Evolutionary conservation across 2,329 filamentous ascomycete species (phyloP).

Genomic region (Diaporthe helianthi): DNA sequence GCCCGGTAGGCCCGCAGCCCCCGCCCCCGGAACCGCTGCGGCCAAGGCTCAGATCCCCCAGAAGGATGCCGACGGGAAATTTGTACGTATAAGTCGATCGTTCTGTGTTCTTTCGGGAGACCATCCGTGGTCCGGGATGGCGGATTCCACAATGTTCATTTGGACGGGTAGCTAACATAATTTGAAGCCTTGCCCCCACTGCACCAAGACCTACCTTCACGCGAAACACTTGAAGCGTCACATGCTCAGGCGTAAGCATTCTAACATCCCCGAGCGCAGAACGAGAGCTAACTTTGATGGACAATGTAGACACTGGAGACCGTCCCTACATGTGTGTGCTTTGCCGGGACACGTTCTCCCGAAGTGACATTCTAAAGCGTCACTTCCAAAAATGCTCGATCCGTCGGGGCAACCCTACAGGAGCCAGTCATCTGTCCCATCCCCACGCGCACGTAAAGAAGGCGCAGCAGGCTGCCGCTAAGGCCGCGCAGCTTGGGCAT

Average conservation of each 20-base stretch:
- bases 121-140: no score
- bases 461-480: constrained; percentile 66
- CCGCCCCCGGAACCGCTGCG: constrained; percentile 70
- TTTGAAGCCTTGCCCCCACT: constrained; percentile 81
- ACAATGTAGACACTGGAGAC: constrained; percentile 83
- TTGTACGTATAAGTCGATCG: constrained; percentile 45
- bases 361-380: constrained; percentile 97
- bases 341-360: constrained; percentile 96
- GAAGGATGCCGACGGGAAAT: constrained; percentile 97
- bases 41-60: constrained; percentile 86
- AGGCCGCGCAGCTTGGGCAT: constrained; percentile 56
- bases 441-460: constrained; percentile 90
- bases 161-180: neutral
- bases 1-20: constrained; percentile 81
- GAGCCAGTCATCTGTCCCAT: constrained; percentile 92
- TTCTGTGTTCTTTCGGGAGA: neutral
- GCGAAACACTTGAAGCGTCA: constrained; percentile 98
- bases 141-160: no score
- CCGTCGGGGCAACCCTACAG: constrained; percentile 92
- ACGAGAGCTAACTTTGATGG: constrained; percentile 26
- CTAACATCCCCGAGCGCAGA: constrained; percentile 35
- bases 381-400: constrained; percentile 99
- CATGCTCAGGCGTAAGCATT: constrained; percentile 86
- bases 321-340: constrained; percentile 98
- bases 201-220: constrained; percentile 97